Conservation (phyloP, 2,329 filamentous ascomycete genomes). For the Xylariomycetidae sp. region DNA sequence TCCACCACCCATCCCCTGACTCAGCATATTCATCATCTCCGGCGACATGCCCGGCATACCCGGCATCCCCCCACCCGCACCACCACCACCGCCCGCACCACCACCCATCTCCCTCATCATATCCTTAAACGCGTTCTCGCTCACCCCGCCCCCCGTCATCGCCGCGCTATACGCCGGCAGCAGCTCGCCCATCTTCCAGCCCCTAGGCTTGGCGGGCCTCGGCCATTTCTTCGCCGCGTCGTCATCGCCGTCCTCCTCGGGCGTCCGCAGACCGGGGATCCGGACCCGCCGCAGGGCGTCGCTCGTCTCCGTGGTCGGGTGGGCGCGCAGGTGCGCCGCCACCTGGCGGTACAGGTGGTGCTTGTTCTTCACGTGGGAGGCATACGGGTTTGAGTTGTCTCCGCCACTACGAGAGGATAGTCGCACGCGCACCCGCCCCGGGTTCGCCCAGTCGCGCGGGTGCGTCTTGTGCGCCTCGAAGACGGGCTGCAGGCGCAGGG, state of each 20-base stretch:
- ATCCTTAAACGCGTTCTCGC: constrained; percentile 90
- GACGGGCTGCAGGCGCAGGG: constrained; percentile 66
- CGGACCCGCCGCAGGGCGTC: constrained; percentile 64
- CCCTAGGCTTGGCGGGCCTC: constrained; percentile 69
- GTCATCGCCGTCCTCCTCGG: constrained; percentile 56
- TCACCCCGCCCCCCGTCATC: constrained; percentile 87
- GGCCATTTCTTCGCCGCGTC: constrained; percentile 61
- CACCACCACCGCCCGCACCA: constrained; percentile 36
- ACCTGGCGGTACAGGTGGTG: constrained; percentile 84
- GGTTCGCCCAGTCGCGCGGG: constrained; percentile 97
- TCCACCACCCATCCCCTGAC: constrained; percentile 13
- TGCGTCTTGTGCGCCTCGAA: constrained; percentile 91
- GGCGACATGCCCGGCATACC: constrained; percentile 20
- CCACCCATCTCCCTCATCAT: constrained; percentile 90
- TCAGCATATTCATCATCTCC: constrained; percentile 27
- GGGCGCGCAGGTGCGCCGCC: constrained; percentile 66
- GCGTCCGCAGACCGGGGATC: constrained; percentile 66
- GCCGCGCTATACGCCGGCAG: constrained; percentile 85
- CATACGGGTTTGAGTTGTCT: constrained; percentile 9
- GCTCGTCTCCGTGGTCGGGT: constrained; percentile 70
- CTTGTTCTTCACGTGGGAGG: constrained; percentile 61
- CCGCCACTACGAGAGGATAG: constrained; percentile 34
- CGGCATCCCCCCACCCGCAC: constrained; percentile 19
- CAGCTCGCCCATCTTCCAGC: constrained; percentile 85
- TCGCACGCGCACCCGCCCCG: constrained; percentile 78